Conservation (phyloP, 140 eudicot species). For the Stevia rebaudiana region DNA sequence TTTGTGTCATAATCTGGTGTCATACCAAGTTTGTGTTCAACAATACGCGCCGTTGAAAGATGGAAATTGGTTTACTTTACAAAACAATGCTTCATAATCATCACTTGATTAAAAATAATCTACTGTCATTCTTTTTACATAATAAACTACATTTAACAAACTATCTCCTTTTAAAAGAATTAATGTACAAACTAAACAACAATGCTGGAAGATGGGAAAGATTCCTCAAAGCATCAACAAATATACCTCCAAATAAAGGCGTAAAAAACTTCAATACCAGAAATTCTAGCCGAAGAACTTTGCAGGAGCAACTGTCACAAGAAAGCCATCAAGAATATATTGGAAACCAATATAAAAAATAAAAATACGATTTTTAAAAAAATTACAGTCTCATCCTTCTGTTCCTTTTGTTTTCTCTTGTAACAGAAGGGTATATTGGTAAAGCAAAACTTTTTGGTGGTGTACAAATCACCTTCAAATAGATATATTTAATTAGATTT, state of each 20-base stretch:
- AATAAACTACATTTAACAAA: slow-evolving; percentile 16
- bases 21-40: not conserved
- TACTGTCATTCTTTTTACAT: slow-evolving; percentile 20
- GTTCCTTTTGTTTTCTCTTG: not conserved
- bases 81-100: slow-evolving; percentile 16
- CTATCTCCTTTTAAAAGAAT: slow-evolving; percentile 13
- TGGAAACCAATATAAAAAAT: not conserved
- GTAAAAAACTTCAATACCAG: slow-evolving; percentile 10
- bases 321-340: not conserved
- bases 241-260: not conserved
- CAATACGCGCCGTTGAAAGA: not conserved
- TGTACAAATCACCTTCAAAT: not conserved
- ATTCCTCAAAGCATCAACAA: slow-evolving; percentile 6
- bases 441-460: not conserved
- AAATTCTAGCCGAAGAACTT: not conserved
- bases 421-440: not conserved
- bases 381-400: not conserved
- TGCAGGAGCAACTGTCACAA: not conserved
- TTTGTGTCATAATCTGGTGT: not conserved
- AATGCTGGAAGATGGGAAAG: not conserved
- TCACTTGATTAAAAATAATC: slow-evolving; percentile 4
- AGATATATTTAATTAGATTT: not conserved
- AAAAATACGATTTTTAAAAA: not conserved
- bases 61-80: not conserved
- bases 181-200: slow-evolving; percentile 24